Evolutionary conservation across 306 rosid species (phyloP), one percentile per base, ranked within the genome.

Genomic region (Amphicarpaea edgeworthii): DNA sequence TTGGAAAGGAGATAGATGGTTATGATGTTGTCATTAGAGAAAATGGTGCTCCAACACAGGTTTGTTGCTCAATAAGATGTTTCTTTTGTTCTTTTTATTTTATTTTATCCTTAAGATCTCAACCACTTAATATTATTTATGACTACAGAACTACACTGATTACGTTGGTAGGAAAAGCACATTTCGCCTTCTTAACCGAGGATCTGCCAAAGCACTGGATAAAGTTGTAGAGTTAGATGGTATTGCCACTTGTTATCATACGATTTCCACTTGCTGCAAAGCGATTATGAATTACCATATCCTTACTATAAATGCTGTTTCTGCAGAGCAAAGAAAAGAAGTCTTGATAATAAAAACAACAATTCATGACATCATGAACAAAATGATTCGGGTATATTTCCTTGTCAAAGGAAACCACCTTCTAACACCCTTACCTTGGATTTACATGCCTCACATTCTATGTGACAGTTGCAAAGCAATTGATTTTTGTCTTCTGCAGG

Each of bases 201-300:
- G 99, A 78, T 96, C 99, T 38, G 98, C 99, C 34, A 92, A 92
- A 87, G 96, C 99, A 53, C 93, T 96, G 73, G 98, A 92, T 81
- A 96, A 90, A 92, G 99, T 92, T 49, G 93, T 70, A 12, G 94
- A 88, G 81, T 88, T 96, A 79, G 99, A 96, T 88, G 98, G 99
- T 96, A 90, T 67, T 53, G 26, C 37, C 55, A 63, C 47, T 16
- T 54, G 12, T 63, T 63, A 34, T 51, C 23, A 45, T 72, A 55
- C 54, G 64, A 67, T 57, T 46, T 26, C 42, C 66, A 37, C 54
- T 45, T 60, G 53, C 21, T 79, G 79, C 28, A 53, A 17, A 53
- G 78, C 66, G 12, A 46, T 61, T 45, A 26, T 42, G 79, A 68
- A 12, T 79, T 68, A 17, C 72, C 73, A 21, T 65, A 82, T 70